Percentiles rank a stretch among this genome's conserved stretches.
These are phyloP conservation scores for Paecilomyces niveus DNA, from an alignment of 2,329 filamentous ascomycete genomes.

Conservation along the genomic window DNA sequence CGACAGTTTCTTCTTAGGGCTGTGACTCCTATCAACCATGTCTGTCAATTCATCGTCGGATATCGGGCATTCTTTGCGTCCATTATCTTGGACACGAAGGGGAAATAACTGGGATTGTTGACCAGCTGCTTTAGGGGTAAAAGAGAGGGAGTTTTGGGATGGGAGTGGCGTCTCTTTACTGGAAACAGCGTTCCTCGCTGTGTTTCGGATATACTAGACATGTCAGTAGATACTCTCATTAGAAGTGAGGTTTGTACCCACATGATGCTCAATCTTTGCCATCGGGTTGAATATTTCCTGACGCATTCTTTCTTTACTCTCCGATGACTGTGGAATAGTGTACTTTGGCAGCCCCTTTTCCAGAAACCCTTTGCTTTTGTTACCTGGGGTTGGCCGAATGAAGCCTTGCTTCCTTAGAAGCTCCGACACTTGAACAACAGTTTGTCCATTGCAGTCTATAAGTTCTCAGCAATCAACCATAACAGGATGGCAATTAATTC, in stretches of 20 bases:
- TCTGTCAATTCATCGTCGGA: slow-evolving; percentile 1
- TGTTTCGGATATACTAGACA: slow-evolving; percentile 5
- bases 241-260: slow-evolving; percentile 8
- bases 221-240: neutral
- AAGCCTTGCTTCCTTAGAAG: slow-evolving; percentile 19
- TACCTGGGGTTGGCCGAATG: slow-evolving; percentile 21
- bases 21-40: neutral
- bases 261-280: slow-evolving; percentile 25
- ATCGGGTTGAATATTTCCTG: slow-evolving; percentile 24
- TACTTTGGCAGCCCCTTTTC: slow-evolving; percentile 23
- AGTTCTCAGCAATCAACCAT: slow-evolving; percentile 6
- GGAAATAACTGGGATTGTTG: neutral
- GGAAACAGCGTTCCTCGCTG: neutral
- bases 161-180: neutral
- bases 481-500: neutral
- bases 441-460: slow-evolving; percentile 24
- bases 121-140: neutral
- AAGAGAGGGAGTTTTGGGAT: neutral
- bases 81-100: neutral
- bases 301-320: slow-evolving; percentile 13
- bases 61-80: slow-evolving; percentile 1
- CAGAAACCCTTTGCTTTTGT: slow-evolving; percentile 22
- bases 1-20: slow-evolving; percentile 5
- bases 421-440: slow-evolving; percentile 21
- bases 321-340: slow-evolving; percentile 12